Evolutionary conservation across 1,284 basidiomycete genomes (phyloP).

Genomic region (Moesziomyces aphidis): DNA sequence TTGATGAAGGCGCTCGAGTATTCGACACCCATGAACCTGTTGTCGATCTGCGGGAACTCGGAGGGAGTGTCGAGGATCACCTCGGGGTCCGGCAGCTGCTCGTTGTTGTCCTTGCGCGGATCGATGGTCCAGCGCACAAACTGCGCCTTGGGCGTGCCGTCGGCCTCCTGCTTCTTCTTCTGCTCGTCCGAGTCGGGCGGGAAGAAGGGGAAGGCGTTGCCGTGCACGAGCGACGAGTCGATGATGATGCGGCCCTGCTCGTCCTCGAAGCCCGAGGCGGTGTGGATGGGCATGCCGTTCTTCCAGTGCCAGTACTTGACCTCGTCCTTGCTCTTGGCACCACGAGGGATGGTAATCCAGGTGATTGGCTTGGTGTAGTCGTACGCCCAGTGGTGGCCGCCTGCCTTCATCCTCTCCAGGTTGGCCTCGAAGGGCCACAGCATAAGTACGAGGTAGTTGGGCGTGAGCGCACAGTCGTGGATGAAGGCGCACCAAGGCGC

Average conservation of each 20-base stretch:
- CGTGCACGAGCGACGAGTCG: slow-evolving; percentile 28
- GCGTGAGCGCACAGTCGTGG: slow-evolving; percentile 31
- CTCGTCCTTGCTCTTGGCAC: slow-evolving; percentile 35
- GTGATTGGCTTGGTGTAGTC: slow-evolving; percentile 32
- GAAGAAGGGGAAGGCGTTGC: slow-evolving; percentile 35
- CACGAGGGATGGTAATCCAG: slow-evolving; percentile 33
- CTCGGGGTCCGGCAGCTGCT: slow-evolving; percentile 23
- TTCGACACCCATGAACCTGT: slow-evolving; percentile 31
- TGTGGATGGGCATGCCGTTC: slow-evolving; percentile 38
- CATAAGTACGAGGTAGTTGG: slow-evolving; percentile 34
- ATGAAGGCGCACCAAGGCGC: slow-evolving; percentile 30
- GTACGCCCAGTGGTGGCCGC: slow-evolving; percentile 32
- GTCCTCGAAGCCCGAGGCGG: slow-evolving; percentile 24
- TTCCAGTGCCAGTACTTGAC: slow-evolving; percentile 42
- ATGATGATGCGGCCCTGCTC: slow-evolving; percentile 32
- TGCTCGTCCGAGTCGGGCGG: slow-evolving; percentile 26
- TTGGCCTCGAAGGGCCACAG: slow-evolving; percentile 31
- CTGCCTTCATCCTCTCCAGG: slow-evolving; percentile 28
- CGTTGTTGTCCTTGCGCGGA: slow-evolving; percentile 28
- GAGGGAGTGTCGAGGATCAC: slow-evolving; percentile 36
- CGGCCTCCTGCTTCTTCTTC: slow-evolving; percentile 19
- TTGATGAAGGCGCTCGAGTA: slow-evolving; percentile 33
- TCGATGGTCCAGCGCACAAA: slow-evolving; percentile 37
- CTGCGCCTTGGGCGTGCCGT: slow-evolving; percentile 24
- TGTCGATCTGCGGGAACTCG: slow-evolving; percentile 43